Evolutionary conservation across 805 yeast species (phyloP).

Genomic region (Monosporozyma unispora): DNA sequence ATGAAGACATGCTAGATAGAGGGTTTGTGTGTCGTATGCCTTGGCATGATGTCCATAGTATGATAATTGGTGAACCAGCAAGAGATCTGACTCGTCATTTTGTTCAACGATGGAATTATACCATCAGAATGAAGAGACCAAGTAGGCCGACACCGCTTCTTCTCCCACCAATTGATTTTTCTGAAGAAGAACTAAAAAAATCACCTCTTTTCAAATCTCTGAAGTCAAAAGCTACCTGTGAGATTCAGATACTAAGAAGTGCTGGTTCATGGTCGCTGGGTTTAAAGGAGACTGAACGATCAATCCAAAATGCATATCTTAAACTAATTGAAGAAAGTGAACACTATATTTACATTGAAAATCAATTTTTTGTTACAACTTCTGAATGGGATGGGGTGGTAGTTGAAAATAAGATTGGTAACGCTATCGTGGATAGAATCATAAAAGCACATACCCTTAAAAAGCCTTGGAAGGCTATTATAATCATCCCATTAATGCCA

Average conservation of each 20-base stretch:
- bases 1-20: constrained; percentile 87
- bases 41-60: constrained; percentile 98
- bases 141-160: constrained; percentile 86
- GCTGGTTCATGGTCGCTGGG: constrained; percentile 94
- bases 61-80: constrained; percentile 88
- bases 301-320: constrained; percentile 88
- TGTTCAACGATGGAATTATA: constrained; percentile 94
- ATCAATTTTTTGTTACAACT: constrained; percentile 91
- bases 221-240: constrained; percentile 74
- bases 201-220: constrained; percentile 34
- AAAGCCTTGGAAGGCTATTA: constrained; percentile 80
- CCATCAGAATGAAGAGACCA: constrained; percentile 87
- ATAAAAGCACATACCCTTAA: constrained; percentile 75
- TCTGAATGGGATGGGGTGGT: constrained; percentile 75
- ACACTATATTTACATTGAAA: constrained; percentile 89
- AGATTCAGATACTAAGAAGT: constrained; percentile 81
- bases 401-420: constrained; percentile 79
- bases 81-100: constrained; percentile 89
- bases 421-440: constrained; percentile 94
- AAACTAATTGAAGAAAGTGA: constrained; percentile 85
- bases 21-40: constrained; percentile 86
- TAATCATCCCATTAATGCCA: constrained; percentile 93
- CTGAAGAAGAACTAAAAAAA: constrained; percentile 56
- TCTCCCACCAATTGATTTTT: constrained; percentile 85
- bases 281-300: constrained; percentile 69